Evolutionary conservation across 129 eudicot genomes (phyloP).

Genomic region (Artemisia annua): DNA sequence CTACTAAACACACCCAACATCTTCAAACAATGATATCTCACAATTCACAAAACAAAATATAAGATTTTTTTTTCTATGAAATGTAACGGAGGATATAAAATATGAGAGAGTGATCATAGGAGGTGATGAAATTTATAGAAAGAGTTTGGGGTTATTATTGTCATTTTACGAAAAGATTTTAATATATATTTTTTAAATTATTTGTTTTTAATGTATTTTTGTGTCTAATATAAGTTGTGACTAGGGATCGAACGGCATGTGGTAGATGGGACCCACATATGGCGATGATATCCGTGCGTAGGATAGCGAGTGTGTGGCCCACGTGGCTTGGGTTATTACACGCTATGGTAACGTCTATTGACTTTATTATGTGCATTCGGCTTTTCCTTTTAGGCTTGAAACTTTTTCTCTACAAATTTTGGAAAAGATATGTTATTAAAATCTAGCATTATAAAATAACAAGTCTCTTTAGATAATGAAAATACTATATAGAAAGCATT

Average conservation of each 20-base stretch:
- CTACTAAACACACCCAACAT: slow-evolving; percentile 90
- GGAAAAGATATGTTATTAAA: too few species aligned
- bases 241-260: too few species aligned
- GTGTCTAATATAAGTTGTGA: background rate
- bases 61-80: background rate
- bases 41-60: background rate
- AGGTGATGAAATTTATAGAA: slow-evolving; percentile 39
- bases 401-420: too few species aligned
- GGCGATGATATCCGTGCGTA: slow-evolving; percentile 46
- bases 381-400: too few species aligned
- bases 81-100: slow-evolving; percentile 19
- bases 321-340: slow-evolving; percentile 19
- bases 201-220: background rate
- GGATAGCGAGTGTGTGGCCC: slow-evolving; percentile 31
- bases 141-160: slow-evolving; percentile 37
- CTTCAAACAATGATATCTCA: background rate
- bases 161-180: slow-evolving; percentile 7
- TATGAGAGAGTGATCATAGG: slow-evolving; percentile 43
- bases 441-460: too few species aligned
- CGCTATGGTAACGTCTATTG: background rate
- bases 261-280: background rate
- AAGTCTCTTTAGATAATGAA: too few species aligned
- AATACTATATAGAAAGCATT: too few species aligned
- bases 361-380: background rate
- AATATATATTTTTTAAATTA: too few species aligned